Base-by-base conservation (phyloP, 2,329 filamentous ascomycete genomes). In the Aspergillus sp. region DNA sequence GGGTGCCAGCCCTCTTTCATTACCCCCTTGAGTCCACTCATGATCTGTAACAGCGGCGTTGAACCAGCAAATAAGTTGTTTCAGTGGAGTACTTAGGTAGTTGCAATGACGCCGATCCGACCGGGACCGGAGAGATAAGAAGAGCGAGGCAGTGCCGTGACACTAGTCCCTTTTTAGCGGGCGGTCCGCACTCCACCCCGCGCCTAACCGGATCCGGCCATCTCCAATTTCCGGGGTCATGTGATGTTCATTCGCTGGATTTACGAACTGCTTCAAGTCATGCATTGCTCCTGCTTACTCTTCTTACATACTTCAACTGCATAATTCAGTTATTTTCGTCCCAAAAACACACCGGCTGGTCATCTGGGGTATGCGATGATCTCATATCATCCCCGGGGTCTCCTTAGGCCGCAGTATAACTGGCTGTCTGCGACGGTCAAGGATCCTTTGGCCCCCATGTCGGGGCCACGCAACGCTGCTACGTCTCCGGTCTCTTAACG, bases 1-100 rank as follows among this genome's bases (percentile, higher is more conserved):
- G 83, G 82, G 70, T 85, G 81, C 83, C 83, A 85, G 47, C 82
- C 82, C 53, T 78, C 76, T 66, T 84, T 85, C 60, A 81, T 70
- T 23, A 81, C 70, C 56, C 77, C 78, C 67, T 78, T 81, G 28
- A 84, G 70, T 23, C 77, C 78, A 63, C 78, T 81, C 81, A 82
- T 83, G 57, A 45, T 74, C 43, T 25, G 21, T 13, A 38, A 13
- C 17, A 21, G 15, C n/a, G 45, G 6, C 4, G 28, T 60, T 28
- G 25, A n/a, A 17, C 23, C 43, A 50, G 36, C 39, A 32, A 10
- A 25, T 9, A 23, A 30, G 15, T 41, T 36, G 43, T 39, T 32
- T 25, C 13, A 25, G 28, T 52, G 36, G 13, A 59, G 7, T 17
- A 15, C 15, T 36, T 41, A 48, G 23, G 21, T 56, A 53, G 23